Base-by-base conservation (phyloP, 2,329 filamentous ascomycete genomes). In the Calonectria leucothoes region DNA sequence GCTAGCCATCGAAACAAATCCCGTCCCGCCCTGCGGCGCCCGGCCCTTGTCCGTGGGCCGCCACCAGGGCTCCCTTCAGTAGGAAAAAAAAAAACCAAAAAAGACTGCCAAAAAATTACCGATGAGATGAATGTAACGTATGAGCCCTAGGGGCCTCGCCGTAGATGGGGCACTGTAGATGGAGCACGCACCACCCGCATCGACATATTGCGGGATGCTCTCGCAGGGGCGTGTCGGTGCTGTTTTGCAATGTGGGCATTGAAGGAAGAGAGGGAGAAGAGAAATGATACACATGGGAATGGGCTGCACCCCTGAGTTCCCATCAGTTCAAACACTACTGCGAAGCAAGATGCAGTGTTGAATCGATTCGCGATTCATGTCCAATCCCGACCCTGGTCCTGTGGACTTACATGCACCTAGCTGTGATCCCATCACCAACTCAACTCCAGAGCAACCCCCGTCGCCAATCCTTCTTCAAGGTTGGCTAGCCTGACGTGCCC, bases 121-220 rank as follows among this genome's bases (percentile, higher is more conserved):
- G 59, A 63, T 63, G 59, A 39, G 35, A 63, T 63, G 59, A 17
- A 63, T 45, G 59, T 63, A 63, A 63, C 59, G 59, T 45, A 63
- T 42, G 59, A 59, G 52, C 52, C 35, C 31, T 23, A 33, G 31
- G 52, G 31, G 52, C 14, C n/a, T 59, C 20, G 52, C 6, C n/a
- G 20, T 37, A 15, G 33, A 59, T 17, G 33, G n/a, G 42, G n/a
- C 42, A 23, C 42, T 11, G 8, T 12, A 45, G 20, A 23, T 35
- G 27, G 51, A 33, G 52, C 52, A 59, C 52, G 52, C n/a, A 37
- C 52, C 52, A 59, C 31, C 52, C 20, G 23, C 52, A 59, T 8
- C 31, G 35, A 37, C 15, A 59, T 59, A 37, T 59, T 59, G 52
- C n/a, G 52, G 52, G 52, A 59, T 17, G 15, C 17, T 45, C 20